Evolutionary conservation across 257 asterid genomes (phyloP).

Genomic region (Salvia splendens): DNA sequence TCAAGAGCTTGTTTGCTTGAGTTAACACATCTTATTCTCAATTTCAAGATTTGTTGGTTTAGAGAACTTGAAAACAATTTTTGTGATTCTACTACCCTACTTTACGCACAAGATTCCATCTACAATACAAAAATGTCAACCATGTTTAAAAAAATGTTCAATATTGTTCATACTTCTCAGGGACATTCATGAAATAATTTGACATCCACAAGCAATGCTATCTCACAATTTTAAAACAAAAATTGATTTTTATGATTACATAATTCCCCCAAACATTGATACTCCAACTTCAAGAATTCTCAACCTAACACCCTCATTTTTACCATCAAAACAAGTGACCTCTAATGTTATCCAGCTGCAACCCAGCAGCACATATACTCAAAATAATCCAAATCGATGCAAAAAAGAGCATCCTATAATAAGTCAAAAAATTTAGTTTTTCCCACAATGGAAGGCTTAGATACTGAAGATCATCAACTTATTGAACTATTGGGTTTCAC

Average conservation of each 20-base stretch:
- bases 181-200: background rate
- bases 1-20: conserved; percentile 1
- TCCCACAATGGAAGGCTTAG: background rate
- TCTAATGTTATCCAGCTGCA: conserved; percentile 1
- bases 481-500: conserved; percentile 10
- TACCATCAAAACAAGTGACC: conserved; percentile 8
- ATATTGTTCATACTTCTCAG: too few relatives aligned
- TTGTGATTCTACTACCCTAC: background rate
- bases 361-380: background rate
- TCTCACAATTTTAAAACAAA: background rate
- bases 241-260: background rate
- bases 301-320: background rate
- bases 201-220: background rate
- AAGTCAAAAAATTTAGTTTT: background rate
- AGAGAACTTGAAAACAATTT: background rate
- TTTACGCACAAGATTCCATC: background rate
- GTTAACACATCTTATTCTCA: background rate
- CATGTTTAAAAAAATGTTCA: background rate
- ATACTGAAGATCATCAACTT: conserved; percentile 2
- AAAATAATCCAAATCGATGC: background rate
- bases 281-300: background rate
- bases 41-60: background rate
- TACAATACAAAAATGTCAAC: background rate
- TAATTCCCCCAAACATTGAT: background rate
- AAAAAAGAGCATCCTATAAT: background rate